Evolutionary conservation across 2,329 filamentous ascomycete species (phyloP).

Genomic region (Aspergillus japonicus): DNA sequence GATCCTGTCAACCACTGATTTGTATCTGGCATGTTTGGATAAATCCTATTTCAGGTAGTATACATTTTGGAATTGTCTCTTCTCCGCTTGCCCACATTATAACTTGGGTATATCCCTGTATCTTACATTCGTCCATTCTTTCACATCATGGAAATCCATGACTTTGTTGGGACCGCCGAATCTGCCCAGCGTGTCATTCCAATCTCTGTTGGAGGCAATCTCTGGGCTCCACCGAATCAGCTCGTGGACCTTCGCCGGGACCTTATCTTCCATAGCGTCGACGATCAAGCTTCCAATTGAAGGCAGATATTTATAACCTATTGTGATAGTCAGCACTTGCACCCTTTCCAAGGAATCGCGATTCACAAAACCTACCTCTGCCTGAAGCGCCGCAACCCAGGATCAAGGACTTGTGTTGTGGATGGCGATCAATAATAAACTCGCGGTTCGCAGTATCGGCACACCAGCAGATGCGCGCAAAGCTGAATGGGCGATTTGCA

Average conservation of each 20-base stretch:
- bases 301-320: conserved; percentile 53
- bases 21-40: not conserved
- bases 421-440: conserved; percentile 54
- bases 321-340: not conserved
- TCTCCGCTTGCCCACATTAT: not conserved
- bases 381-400: conserved; percentile 53
- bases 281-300: conserved; percentile 50
- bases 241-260: conserved; percentile 43
- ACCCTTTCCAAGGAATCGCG: not conserved
- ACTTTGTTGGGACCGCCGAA: conserved; percentile 49
- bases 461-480: conserved; percentile 58
- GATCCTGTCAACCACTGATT: not conserved
- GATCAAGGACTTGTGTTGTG: conserved; percentile 44
- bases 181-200: conserved; percentile 48
- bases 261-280: conserved; percentile 46
- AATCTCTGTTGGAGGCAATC: conserved; percentile 46
- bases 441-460: conserved; percentile 56
- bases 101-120: conserved; percentile 20
- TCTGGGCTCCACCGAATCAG: conserved; percentile 55
- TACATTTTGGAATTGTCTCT: not conserved
- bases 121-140: conserved; percentile 40
- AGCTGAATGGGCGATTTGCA: conserved; percentile 49
- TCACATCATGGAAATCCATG: conserved; percentile 48
- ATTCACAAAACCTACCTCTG: conserved; percentile 13
- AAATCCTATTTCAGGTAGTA: not conserved